Conservation (phyloP, 106 monocot species). For the Alisma plantagoaquatica region DNA sequence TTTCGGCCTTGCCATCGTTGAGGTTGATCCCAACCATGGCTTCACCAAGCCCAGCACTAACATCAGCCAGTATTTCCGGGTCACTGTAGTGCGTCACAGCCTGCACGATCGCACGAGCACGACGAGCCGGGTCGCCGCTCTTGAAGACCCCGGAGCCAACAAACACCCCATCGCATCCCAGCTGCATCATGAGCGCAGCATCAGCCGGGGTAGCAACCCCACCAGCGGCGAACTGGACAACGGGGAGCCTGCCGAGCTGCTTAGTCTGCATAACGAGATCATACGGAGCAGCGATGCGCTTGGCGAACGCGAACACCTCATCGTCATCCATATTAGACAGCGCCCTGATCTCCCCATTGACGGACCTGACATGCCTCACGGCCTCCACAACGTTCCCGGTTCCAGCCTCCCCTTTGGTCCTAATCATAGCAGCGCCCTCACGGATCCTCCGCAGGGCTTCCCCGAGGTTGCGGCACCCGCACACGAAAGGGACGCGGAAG, state of each 20-base stretch:
- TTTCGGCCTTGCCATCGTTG: background rate
- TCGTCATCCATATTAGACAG: background rate
- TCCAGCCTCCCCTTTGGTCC: background rate
- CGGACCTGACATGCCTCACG: background rate
- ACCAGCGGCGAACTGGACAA: too few relatives aligned
- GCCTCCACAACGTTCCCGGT: constrained; percentile 1
- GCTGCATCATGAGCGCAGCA: too few relatives aligned
- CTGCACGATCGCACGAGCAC: background rate
- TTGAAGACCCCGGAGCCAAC: background rate
- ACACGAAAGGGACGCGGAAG: too few relatives aligned
- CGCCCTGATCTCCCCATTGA: background rate
- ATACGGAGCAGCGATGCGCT: background rate
- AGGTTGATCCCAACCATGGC: too few relatives aligned
- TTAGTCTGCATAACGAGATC: too few relatives aligned
- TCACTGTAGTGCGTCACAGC: background rate
- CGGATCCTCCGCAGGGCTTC: too few relatives aligned
- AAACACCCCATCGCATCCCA: background rate
- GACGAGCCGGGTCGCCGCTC: background rate
- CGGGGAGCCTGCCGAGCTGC: too few relatives aligned
- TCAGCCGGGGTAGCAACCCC: too few relatives aligned
- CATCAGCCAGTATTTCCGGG: background rate
- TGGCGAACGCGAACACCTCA: background rate
- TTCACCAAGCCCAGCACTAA: background rate
- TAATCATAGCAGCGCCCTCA: background rate
- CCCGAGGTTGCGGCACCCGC: too few relatives aligned